Evolutionary conservation across 441 rosid species (phyloP), one percentile per base, ranked within the genome.

Genomic region (Daphne laureola): DNA sequence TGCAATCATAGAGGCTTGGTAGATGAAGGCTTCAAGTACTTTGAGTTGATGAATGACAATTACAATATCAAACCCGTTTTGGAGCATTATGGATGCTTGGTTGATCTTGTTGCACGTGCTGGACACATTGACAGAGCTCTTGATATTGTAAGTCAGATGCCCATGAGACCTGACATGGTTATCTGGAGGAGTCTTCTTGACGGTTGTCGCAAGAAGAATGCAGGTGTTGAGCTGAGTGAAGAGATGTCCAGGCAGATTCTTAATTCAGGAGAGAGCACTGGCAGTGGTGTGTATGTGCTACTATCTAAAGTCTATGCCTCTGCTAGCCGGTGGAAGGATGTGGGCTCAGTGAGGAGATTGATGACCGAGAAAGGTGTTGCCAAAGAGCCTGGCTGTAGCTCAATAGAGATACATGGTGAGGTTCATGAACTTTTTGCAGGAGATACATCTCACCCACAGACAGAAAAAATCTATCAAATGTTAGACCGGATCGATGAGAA

Each of bases 371-470:
- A 67, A 62, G 87, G 81, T 12, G 35, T 80, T 17, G 56, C 54
- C 3, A 80, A 78, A 71, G 78, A 80, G 58, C 90, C 87, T 0
- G 87, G 90, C 18, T 83, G 90, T 53, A 83, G 84, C 61, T 76
- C 68, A 23, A 71, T 78, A 31, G 90, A 87, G 69, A 68, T 85
- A 17, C 61, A 73, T 40, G 94, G 94, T 15, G 43, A 67, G 31
- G 44, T 72, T 18, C 90, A 87, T 14, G 88, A 90, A 65, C 74
- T 90, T 49, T 87, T 85, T 11, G 84, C 96, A 0, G 98, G 92
- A 58, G 92, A 83, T 67, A 77, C 90, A 0, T 74, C 85, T 8
- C 95, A 87, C 53, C 85, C 95, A 49, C 76, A 63, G 43, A 77
- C 92, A 0, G 69, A 70, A 45, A 72, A 85, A 55, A 81, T 87